Evolutionary conservation across 495 filamentous ascomycete species (phyloP), one percentile per base, ranked within the genome.

Genomic region (Darksidea phi): DNA sequence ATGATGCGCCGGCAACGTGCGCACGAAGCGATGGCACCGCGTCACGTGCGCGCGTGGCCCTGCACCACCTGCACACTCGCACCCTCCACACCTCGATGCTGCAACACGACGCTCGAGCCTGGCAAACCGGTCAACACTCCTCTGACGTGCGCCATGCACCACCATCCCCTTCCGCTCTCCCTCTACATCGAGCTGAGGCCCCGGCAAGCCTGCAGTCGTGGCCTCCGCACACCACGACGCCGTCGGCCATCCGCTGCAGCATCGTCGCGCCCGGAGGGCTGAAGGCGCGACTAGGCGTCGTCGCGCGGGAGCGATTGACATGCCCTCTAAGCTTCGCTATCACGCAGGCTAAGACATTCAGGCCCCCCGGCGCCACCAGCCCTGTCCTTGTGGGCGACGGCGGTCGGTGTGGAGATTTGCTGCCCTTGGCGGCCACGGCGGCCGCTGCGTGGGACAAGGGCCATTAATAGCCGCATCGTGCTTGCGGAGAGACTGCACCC

Each of bases 81-180:
- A 12, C 52, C 57, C 34, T 38, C 13, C 23, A 32, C 43, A 13
- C 1, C 15, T 36, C 43, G 26, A 50, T 20, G 34, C 25, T 15
- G 23, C 21, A 17, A 7, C n/a, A 21, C 42, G 2, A 26, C 20
- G 63, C 63, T 52, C 63, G 57, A 55, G 52, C 52, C 63, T 41
- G 52, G 1, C 37, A 57, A 48, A 61, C 63, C 63, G 63, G 63
- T 66, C 50, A 61, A 56, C 48, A 42, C 17, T 50, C 12, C 20
- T 61, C 23, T 66, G 63, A 61, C 63, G 57, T 66, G 63, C 52
- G 51, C 26, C 24, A 3, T 66, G 63, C 63, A 66, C 45, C 24
- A 59, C 50, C 46, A 17, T 13, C 46, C 26, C 26, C 15, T 59
- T 26, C 32, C 20, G 34, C 10, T 13, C 45, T 32, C 36, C 13